Conservation (phyloP, 208 protist genomes). For the Leishmania turanica region DNA sequence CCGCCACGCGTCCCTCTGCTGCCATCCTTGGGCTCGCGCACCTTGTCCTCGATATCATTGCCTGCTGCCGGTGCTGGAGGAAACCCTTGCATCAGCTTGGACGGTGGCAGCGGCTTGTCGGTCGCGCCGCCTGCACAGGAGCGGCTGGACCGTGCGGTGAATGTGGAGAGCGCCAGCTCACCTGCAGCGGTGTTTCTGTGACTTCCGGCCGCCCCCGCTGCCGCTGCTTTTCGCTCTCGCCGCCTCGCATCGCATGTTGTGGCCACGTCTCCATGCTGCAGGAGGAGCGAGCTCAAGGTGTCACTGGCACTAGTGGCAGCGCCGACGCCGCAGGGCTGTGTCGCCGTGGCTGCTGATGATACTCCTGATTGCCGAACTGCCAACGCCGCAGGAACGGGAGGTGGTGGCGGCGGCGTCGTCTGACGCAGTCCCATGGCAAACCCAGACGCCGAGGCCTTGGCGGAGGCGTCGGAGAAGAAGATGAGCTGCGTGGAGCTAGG, state of each 20-base stretch:
- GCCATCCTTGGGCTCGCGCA: neutral
- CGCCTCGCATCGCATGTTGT: neutral
- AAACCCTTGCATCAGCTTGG: neutral
- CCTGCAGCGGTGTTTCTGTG: neutral
- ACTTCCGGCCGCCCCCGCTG: neutral
- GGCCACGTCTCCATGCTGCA: neutral
- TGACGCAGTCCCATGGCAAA: slow-evolving; percentile 6
- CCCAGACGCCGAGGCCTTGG: slow-evolving; percentile 2
- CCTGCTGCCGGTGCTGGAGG: neutral
- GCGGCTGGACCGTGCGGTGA: neutral
- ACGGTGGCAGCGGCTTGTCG: neutral
- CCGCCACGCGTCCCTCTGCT: neutral
- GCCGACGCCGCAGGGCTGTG: neutral
- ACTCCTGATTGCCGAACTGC: neutral
- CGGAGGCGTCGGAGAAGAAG: slow-evolving; percentile 10
- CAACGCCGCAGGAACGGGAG: neutral
- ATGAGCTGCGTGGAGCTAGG: neutral
- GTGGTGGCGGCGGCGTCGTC: neutral
- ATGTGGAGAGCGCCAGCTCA: neutral
- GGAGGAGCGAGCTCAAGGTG: neutral
- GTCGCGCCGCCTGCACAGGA: neutral
- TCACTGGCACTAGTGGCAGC: neutral
- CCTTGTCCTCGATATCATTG: neutral
- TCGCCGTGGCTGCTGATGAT: neutral
- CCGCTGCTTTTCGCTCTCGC: neutral